Evolutionary conservation across 805 yeast species (phyloP).

Genomic region (Lachancea nothofagi): DNA sequence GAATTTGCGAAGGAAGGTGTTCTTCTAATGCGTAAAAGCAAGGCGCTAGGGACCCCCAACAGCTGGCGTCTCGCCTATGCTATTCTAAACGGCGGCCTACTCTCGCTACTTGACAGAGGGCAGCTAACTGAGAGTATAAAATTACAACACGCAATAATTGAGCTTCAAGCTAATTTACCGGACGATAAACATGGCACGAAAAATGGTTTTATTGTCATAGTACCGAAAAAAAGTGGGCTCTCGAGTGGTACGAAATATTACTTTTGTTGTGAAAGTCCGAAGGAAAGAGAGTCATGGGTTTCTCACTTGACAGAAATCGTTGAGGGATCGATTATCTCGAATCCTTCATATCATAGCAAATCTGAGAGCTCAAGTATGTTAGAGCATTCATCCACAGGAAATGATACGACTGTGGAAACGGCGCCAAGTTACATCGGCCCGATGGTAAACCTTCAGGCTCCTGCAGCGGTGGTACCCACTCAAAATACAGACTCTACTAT

Average conservation of each 20-base stretch:
- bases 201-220: conserved; percentile 35
- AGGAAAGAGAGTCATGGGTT: conserved; percentile 73
- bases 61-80: conserved; percentile 70
- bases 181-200: conserved; percentile 34
- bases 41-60: conserved; percentile 46
- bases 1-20: conserved; percentile 61
- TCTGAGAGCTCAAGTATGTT: conserved; percentile 7
- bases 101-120: conserved; percentile 55
- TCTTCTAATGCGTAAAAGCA: conserved; percentile 54
- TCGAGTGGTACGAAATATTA: conserved; percentile 46
- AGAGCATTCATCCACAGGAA: conserved; percentile 7
- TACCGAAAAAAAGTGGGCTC: conserved; percentile 37
- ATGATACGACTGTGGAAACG: conserved; percentile 6
- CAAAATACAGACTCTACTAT: conserved; percentile 11
- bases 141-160: conserved; percentile 42
- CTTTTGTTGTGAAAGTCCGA: conserved; percentile 74
- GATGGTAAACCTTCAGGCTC: conserved; percentile 10
- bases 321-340: conserved; percentile 12
- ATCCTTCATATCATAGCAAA: conserved; percentile 9
- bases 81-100: conserved; percentile 52
- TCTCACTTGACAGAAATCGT: conserved; percentile 37
- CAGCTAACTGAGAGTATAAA: conserved; percentile 46
- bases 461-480: conserved; percentile 10
- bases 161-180: conserved; percentile 34
- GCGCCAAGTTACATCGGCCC: conserved; percentile 11